A percentile compares a stretch with the other conserved stretches of the same genome.
Conservation (phyloP, 2,329 filamentous ascomycete genomes). For the Plectosphaerella sp. region DNA sequence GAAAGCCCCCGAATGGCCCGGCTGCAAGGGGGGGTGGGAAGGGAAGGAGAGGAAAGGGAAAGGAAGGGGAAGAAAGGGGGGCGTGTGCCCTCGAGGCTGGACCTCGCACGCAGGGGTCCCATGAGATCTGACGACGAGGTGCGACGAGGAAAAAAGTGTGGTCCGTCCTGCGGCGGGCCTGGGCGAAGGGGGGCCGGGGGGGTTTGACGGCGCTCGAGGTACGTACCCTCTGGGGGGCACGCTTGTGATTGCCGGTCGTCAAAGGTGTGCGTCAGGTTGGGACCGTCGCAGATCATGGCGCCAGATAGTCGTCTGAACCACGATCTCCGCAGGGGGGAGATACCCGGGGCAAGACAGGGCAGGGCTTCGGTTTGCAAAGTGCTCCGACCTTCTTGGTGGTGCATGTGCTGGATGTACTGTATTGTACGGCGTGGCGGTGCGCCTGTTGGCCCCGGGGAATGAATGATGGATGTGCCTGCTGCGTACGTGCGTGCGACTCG, state of each 20-base stretch:
- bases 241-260: slow-evolving; percentile 13
- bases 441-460: no score
- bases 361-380: slow-evolving; percentile 16
- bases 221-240: neutral
- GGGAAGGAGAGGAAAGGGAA: slow-evolving; percentile 16
- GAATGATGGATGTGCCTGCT: no score
- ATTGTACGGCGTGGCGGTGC: no score
- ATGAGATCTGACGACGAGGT: slow-evolving; percentile 13
- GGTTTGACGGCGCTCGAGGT: slow-evolving; percentile 1
- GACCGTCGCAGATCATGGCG: slow-evolving; percentile 31
- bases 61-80: slow-evolving; percentile 10
- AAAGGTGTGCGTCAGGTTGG: slow-evolving; percentile 27
- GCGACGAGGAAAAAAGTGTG: slow-evolving; percentile 8
- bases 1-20: slow-evolving; percentile 17
- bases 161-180: slow-evolving; percentile 8
- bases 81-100: slow-evolving; percentile 8
- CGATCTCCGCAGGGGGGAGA: slow-evolving; percentile 30
- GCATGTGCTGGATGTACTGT: no score
- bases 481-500: no score
- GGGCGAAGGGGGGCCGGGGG: neutral
- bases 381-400: neutral
- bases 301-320: slow-evolving; percentile 35
- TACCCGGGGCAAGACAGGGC: slow-evolving; percentile 9
- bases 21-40: slow-evolving; percentile 4
- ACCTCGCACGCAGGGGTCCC: slow-evolving; percentile 5